A percentile compares a stretch with the other conserved stretches of the same genome.
These are phyloP conservation scores for Neoboletus subvelutipes DNA, from an alignment of 768 basidiomycete species.

Conservation along the genomic window DNA sequence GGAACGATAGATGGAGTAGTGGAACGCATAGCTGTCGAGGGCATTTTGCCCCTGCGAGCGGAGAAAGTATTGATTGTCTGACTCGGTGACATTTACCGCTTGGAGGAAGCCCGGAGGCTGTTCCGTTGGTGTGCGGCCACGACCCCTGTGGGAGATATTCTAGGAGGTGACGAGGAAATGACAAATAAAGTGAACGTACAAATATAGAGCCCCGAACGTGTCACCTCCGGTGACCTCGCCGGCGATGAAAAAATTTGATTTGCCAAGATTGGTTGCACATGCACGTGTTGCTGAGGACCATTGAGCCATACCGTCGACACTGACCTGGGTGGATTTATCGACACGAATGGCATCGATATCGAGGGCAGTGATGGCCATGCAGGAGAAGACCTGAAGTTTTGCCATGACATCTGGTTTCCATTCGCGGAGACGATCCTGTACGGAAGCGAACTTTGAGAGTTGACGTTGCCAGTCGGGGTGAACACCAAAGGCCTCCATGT, in stretches of 20 bases:
- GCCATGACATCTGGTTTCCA: slow-evolving; percentile 81
- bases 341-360: slow-evolving; percentile 95
- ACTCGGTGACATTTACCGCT: slow-evolving; percentile 64
- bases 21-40: slow-evolving; percentile 84
- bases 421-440: slow-evolving; percentile 93
- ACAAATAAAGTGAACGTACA: slow-evolving; percentile 45
- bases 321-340: slow-evolving; percentile 92
- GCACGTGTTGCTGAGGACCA: slow-evolving; percentile 75
- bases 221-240: slow-evolving; percentile 96
- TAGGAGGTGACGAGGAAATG: neutral
- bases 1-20: slow-evolving; percentile 90
- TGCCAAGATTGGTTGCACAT: slow-evolving; percentile 71
- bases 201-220: slow-evolving; percentile 82
- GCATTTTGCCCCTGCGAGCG: slow-evolving; percentile 59
- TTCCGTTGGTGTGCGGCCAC: slow-evolving; percentile 79
- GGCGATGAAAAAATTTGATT: slow-evolving; percentile 86
- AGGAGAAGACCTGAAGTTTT: slow-evolving; percentile 76
- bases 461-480: slow-evolving; percentile 94
- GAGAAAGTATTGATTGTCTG: slow-evolving; percentile 74
- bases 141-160: slow-evolving; percentile 52
- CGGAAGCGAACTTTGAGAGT: slow-evolving; percentile 91
- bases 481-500: slow-evolving; percentile 97
- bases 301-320: slow-evolving; percentile 71
- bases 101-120: slow-evolving; percentile 64
- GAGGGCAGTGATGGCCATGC: slow-evolving; percentile 83